A percentile compares a stretch with the other conserved stretches of the same genome.
Conservation (phyloP, 1,284 basidiomycete species). For the Fomitopsis pinicola region DNA sequence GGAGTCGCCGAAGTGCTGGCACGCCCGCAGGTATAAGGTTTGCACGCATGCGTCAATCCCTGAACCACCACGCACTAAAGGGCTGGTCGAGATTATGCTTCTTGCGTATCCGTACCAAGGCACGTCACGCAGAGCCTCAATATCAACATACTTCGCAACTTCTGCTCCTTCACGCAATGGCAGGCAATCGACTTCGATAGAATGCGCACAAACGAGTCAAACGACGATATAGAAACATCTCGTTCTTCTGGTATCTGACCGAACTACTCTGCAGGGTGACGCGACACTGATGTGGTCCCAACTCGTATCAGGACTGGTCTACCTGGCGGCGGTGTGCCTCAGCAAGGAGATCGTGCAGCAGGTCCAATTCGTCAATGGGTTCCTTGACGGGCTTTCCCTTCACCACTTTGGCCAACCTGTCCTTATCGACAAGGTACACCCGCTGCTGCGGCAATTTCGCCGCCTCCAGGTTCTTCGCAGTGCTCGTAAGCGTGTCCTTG, state of each 20-base stretch:
- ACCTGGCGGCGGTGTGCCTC: background rate
- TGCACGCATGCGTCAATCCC: background rate
- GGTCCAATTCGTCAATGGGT: background rate
- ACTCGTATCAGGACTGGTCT: background rate
- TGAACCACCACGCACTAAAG: background rate
- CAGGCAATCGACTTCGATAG: no score
- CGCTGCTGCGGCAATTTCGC: background rate
- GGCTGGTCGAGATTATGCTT: background rate
- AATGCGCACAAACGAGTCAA: no score
- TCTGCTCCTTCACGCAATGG: no score
- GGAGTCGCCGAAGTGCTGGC: background rate
- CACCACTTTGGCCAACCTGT: background rate
- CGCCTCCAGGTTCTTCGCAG: background rate
- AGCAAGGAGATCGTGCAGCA: background rate
- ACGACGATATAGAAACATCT: no score
- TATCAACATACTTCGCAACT: no score
- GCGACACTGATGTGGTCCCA: background rate
- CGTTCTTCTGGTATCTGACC: background rate
- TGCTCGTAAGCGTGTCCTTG: background rate
- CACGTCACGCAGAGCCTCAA: no score
- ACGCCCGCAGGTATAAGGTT: background rate
- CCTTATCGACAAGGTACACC: slow-evolving; percentile 5
- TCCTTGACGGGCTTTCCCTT: background rate
- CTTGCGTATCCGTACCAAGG: background rate
- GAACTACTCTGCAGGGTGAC: background rate